A percentile compares a stretch with the other conserved stretches of the same genome.
phyloP scores from a whole-genome alignment of 768 basidiomycete genomes.

The Trametes meyenii region DNA sequence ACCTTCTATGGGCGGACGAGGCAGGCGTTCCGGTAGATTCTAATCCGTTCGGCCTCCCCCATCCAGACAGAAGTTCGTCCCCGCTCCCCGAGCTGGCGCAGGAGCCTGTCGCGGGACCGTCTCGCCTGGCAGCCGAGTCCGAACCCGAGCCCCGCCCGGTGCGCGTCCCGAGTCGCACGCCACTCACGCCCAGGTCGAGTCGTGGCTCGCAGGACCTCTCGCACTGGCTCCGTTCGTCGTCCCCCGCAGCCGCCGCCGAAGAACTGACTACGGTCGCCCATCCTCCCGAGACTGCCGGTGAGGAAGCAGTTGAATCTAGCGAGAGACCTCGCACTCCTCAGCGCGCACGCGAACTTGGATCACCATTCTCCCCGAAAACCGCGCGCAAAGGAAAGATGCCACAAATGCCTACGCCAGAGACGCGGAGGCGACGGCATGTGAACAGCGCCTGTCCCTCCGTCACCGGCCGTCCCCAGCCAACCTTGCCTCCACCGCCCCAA shows the following conservation, averaged over 20 bases:
- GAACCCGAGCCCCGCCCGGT: background rate
- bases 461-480: background rate
- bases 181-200: constrained; percentile 18
- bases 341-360: background rate
- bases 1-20: constrained; percentile 52
- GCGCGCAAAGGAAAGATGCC: constrained; percentile 6
- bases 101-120: constrained; percentile 9
- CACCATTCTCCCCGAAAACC: background rate
- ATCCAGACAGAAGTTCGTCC: constrained; percentile 10
- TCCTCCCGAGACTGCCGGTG: background rate
- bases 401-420: constrained; percentile 8
- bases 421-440: background rate
- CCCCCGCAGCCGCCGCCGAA: background rate
- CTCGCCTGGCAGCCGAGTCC: background rate
- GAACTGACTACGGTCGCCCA: background rate
- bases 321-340: background rate
- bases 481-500: background rate
- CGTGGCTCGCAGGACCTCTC: constrained; percentile 13
- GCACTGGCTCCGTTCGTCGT: constrained; percentile 18
- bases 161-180: constrained; percentile 1
- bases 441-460: background rate
- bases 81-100: constrained; percentile 1
- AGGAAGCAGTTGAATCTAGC: background rate
- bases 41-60: background rate
- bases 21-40: constrained; percentile 33